Conservation (phyloP, 805 yeast species). For the Zygotorulaspora danielsina region DNA sequence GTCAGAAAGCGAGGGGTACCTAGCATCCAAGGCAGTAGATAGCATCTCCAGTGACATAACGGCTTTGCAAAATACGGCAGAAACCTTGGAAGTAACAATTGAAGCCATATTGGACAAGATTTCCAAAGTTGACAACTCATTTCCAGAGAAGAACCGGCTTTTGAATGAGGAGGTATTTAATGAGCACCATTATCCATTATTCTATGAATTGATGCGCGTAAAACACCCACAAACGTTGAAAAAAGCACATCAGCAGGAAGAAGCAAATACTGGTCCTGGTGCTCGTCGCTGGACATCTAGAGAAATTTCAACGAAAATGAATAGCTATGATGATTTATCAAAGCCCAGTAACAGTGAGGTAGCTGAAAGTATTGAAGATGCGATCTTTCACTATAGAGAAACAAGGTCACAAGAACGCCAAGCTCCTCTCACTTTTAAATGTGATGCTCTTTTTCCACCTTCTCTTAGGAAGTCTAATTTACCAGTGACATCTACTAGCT, state of each 20-base stretch:
- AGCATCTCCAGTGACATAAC: conserved; percentile 8
- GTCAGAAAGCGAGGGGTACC: conserved; percentile 9
- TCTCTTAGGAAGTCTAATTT: conserved; percentile 9
- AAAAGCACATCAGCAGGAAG: conserved; percentile 19
- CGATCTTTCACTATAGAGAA: neutral
- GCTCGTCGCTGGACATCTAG: neutral
- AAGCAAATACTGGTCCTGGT: neutral
- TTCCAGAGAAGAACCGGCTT: conserved; percentile 39
- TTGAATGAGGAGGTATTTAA: conserved; percentile 38
- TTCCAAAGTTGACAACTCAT: conserved; percentile 34
- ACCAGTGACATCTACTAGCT: conserved; percentile 18
- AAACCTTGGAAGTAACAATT: conserved; percentile 13
- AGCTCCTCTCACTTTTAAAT: neutral
- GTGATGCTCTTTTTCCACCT: conserved; percentile 12
- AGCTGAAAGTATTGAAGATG: neutral
- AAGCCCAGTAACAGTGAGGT: neutral
- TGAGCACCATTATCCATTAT: conserved; percentile 41
- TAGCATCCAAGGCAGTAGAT: conserved; percentile 8
- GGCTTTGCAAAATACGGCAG: conserved; percentile 11
- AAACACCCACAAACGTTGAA: conserved; percentile 13
- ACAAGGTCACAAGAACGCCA: conserved; percentile 1
- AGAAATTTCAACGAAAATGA: no score
- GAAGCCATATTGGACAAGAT: conserved; percentile 23
- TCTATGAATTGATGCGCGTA: conserved; percentile 32
- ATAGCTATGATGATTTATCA: no score